Evolutionary conservation across 1,284 basidiomycete species (phyloP).

Genomic region (Papiliotrema laurentii): DNA sequence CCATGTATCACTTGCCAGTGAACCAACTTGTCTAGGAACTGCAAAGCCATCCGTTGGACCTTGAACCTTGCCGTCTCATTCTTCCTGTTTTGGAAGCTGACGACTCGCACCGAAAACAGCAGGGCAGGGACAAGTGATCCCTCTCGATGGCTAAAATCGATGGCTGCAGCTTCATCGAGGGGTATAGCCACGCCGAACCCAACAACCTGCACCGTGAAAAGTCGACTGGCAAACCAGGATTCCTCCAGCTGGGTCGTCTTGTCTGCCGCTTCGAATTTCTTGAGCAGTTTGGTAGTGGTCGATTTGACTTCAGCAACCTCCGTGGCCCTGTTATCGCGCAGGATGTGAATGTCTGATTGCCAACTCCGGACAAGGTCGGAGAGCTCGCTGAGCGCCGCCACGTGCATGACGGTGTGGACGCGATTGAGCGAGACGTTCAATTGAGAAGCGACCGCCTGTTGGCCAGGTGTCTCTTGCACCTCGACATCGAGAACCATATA

Average conservation of each 20-base stretch:
- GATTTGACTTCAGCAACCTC: constrained; percentile 78
- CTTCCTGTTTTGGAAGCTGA: constrained; percentile 66
- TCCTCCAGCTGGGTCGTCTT: constrained; percentile 29
- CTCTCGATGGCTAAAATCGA: constrained; percentile 49
- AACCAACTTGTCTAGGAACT: constrained; percentile 70
- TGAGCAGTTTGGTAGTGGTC: constrained; percentile 65
- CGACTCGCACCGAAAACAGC: constrained; percentile 69
- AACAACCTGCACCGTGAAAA: constrained; percentile 60
- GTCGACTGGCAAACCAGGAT: constrained; percentile 64
- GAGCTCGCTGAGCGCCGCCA: constrained; percentile 79
- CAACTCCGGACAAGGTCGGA: constrained; percentile 76
- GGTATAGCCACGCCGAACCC: constrained; percentile 84
- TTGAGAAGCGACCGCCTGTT: constrained; percentile 17
- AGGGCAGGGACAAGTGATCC: constrained; percentile 61
- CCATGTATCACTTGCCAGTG: neutral
- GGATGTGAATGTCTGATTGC: constrained; percentile 66
- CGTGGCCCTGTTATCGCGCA: constrained; percentile 65
- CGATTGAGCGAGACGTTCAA: constrained; percentile 60
- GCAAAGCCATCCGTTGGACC: constrained; percentile 69
- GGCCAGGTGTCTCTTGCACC: constrained; percentile 40
- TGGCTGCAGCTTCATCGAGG: constrained; percentile 31
- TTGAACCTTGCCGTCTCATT: constrained; percentile 73
- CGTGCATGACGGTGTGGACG: constrained; percentile 86
- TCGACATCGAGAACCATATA: constrained; percentile 73
- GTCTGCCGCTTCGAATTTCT: constrained; percentile 37